These are phyloP conservation scores for Amanita jacksonii DNA, from an alignment of 768 basidiomycete species.

Conservation along the genomic window DNA sequence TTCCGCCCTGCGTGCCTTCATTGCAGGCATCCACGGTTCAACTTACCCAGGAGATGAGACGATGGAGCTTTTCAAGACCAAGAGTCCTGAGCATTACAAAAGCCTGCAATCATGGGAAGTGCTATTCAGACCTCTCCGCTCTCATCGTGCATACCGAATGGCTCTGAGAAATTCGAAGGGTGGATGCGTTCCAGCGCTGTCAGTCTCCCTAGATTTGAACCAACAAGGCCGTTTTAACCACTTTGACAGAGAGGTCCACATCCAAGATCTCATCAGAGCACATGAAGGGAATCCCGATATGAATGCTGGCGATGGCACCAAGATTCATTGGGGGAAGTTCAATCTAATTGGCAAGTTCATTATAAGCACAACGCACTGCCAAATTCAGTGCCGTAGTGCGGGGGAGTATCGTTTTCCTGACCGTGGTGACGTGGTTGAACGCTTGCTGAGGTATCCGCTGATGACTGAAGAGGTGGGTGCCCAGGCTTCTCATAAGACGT, in stretches of 20 bases:
- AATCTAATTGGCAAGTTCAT: conserved; percentile 87
- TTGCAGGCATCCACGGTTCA: conserved; percentile 87
- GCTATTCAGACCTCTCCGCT: conserved; percentile 70
- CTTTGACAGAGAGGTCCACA: conserved; percentile 69
- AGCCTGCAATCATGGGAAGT: conserved; percentile 77
- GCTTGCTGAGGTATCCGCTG: conserved; percentile 46
- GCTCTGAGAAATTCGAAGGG: conserved; percentile 81
- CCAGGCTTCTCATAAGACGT: not conserved
- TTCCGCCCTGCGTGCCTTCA: conserved; percentile 83
- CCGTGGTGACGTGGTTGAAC: conserved; percentile 36
- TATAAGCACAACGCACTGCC: conserved; percentile 66
- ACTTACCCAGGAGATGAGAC: conserved; percentile 72
- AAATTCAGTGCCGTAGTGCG: conserved; percentile 57
- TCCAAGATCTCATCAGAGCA: conserved; percentile 80
- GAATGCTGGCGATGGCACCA: conserved; percentile 49
- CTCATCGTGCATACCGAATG: conserved; percentile 86
- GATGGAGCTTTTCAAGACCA: conserved; percentile 61
- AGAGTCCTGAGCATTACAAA: conserved; percentile 62
- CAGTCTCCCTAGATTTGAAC: conserved; percentile 18
- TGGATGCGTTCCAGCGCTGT: conserved; percentile 83
- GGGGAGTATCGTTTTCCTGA: conserved; percentile 55
- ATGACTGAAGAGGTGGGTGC: conserved; percentile 61
- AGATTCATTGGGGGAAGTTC: conserved; percentile 96
- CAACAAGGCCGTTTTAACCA: conserved; percentile 9
- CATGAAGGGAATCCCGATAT: conserved; percentile 80